Conservation (phyloP, 202 grass and related monocot genomes). For the Elaeis oleifera region DNA sequence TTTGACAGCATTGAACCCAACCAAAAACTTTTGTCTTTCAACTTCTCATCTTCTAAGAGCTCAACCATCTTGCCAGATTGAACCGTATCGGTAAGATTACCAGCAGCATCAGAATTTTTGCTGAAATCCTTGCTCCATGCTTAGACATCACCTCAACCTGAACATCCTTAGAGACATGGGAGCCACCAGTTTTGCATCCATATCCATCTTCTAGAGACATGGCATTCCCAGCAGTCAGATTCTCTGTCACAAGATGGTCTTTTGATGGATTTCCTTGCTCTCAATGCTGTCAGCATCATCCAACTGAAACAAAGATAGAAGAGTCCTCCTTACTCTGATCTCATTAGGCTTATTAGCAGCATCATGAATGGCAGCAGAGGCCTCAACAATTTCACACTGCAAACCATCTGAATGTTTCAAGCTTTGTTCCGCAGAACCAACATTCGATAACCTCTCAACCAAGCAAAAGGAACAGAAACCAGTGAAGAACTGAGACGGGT, state of each 20-base stretch:
- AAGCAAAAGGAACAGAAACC: slow-evolving; percentile 73
- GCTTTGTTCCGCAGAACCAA: not conserved
- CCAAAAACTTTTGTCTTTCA: slow-evolving; percentile 25
- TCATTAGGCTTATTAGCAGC: slow-evolving; percentile 1
- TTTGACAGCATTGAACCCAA: slow-evolving; percentile 27
- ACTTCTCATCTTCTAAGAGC: slow-evolving; percentile 13
- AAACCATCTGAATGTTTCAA: slow-evolving; percentile 14
- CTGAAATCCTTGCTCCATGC: not conserved
- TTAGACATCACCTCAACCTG: not conserved
- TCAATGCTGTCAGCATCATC: slow-evolving; percentile 26
- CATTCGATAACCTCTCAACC: slow-evolving; percentile 30
- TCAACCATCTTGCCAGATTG: too few species aligned
- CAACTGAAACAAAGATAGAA: slow-evolving; percentile 52
- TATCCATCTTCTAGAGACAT: not conserved
- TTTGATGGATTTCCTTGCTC: not conserved
- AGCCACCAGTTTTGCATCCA: slow-evolving; percentile 15
- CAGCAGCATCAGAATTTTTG: slow-evolving; percentile 8
- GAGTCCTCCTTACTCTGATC: slow-evolving; percentile 21
- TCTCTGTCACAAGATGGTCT: not conserved
- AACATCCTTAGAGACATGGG: slow-evolving; percentile 1
- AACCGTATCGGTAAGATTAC: not conserved
- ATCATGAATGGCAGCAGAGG: slow-evolving; percentile 16
- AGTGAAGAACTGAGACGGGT: slow-evolving; percentile 56
- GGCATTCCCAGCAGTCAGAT: slow-evolving; percentile 6
- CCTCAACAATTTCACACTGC: slow-evolving; percentile 65